Base-by-base conservation (phyloP, 2,329 filamentous ascomycete genomes). In the Neoarthrinium moseri region DNA sequence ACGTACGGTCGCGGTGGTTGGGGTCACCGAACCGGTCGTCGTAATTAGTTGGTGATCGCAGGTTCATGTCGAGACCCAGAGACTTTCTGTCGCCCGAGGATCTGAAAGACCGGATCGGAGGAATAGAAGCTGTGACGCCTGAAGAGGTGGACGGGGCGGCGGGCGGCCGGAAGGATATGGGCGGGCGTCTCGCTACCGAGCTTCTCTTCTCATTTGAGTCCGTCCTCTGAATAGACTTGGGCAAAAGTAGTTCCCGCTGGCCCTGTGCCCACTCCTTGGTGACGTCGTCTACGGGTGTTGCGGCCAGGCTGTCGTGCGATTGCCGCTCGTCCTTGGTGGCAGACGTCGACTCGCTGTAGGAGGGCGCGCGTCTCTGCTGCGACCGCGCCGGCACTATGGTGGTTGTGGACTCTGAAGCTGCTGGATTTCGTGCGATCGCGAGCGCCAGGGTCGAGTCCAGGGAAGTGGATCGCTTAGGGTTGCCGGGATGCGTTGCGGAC, bases 51-150 rank as follows among this genome's bases (percentile, higher is more conserved):
- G 68, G 56, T 21, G 66, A 66, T 44, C 69, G 68, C 32, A 62
- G 37, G 52, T 70, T 77, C 73, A 78, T 80, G 56, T 81, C 78
- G 55, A 77, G 65, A 12, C 65, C 65, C 20, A 75, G 64, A 60
- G 77, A 80, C 62, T 73, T 77, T 53, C 80, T 76, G 50, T 77
- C 77, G 55, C 73, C 75, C 29, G 78, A 80, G 21, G 78, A 80
- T 49, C 78, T 73, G 53, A 81, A 80, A 7, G 70, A 67, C 45
- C 79, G 74, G 57, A 81, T 81, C 6, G 78, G 78, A 13, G 78
- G 75, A 32, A 80, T 69, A 20, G 59, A 56, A 26, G 61, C 56
- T 13, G 62, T 55, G 32, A 57, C 62, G 34, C 59, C 58, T 15
- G 47, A 12, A 7, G 60, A 57, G 37, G 57, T 53, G 48, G 51